phyloP scores from a whole-genome alignment of 78 protist species.

The Dictyostelium capitatum region DNA sequence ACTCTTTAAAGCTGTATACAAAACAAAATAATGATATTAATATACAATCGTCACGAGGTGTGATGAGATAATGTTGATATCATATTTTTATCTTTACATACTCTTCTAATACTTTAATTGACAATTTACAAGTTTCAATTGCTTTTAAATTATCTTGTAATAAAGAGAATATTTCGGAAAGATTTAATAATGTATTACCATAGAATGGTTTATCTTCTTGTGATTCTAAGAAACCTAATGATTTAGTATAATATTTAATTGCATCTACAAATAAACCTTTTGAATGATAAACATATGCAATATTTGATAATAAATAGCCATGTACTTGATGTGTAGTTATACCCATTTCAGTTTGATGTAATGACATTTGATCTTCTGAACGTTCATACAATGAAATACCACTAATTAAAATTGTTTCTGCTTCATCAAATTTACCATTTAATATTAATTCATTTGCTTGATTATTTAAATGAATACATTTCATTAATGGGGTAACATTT shows the following conservation, averaged over 20 bases:
- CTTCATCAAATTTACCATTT: not conserved
- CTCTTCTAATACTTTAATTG: conserved; percentile 23
- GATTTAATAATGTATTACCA: conserved; percentile 41
- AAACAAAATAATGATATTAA: not conserved
- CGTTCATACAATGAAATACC: conserved; percentile 3
- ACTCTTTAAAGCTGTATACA: not conserved
- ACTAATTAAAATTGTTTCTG: conserved; percentile 39
- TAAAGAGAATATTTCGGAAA: conserved; percentile 43
- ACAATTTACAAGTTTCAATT: conserved; percentile 18
- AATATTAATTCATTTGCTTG: conserved; percentile 2
- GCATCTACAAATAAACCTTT: not conserved
- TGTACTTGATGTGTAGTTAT: not conserved
- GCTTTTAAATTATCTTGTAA: not conserved
- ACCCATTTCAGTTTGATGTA: not conserved
- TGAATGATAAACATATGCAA: conserved; percentile 31
- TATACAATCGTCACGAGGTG: too few relatives aligned
- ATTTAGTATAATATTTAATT: not conserved
- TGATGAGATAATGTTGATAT: too few relatives aligned
- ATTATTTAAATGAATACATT: conserved; percentile 16
- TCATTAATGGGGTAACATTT: not conserved
- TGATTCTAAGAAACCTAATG: conserved; percentile 12
- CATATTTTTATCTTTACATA: too few relatives aligned
- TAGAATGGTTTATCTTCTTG: conserved; percentile 22
- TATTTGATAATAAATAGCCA: conserved; percentile 36
- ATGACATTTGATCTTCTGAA: not conserved